phyloP scores from a whole-genome alignment of 2,329 filamentous ascomycete species.

The Graphiopsis chlorocephala region DNA sequence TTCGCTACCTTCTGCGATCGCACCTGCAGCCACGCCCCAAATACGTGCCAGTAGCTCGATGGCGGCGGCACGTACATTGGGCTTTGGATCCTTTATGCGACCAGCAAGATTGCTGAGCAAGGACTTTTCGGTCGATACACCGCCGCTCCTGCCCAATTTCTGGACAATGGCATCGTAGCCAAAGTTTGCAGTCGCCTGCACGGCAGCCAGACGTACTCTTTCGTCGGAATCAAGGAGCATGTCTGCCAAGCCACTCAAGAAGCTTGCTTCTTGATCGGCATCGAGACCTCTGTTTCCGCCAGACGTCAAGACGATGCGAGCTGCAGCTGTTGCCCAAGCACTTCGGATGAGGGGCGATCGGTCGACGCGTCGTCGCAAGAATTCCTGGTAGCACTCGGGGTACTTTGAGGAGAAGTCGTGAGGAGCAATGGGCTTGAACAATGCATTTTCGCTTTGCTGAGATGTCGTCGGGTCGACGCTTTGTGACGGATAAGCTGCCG shows the following conservation, averaged over 20 bases:
- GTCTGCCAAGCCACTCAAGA: slow-evolving; percentile 72
- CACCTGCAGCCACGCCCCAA: slow-evolving; percentile 89
- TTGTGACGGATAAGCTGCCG: slow-evolving; percentile 78
- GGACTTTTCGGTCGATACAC: slow-evolving; percentile 71
- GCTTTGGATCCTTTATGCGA: slow-evolving; percentile 81
- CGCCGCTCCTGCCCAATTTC: slow-evolving; percentile 75
- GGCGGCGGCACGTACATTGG: slow-evolving; percentile 76
- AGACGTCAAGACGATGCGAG: slow-evolving; percentile 84
- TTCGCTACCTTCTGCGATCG: slow-evolving; percentile 81
- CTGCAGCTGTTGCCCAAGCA: slow-evolving; percentile 80
- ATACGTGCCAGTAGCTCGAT: slow-evolving; percentile 81
- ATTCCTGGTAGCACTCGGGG: slow-evolving; percentile 73
- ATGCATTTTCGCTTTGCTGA: slow-evolving; percentile 52
- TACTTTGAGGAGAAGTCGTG: slow-evolving; percentile 88
- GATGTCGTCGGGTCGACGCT: slow-evolving; percentile 47
- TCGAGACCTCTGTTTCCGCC: slow-evolving; percentile 87
- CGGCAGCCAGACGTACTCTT: slow-evolving; percentile 83
- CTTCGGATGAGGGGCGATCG: slow-evolving; percentile 79
- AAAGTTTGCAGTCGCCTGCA: slow-evolving; percentile 79
- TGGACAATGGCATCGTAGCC: slow-evolving; percentile 75
- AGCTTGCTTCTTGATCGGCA: slow-evolving; percentile 71
- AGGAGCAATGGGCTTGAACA: slow-evolving; percentile 80
- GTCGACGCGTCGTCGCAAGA: slow-evolving; percentile 81
- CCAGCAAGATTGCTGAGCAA: slow-evolving; percentile 80
- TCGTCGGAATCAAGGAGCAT: slow-evolving; percentile 88